Evolutionary conservation across 1,139 yeast genomes (phyloP), one percentile per base, ranked within the genome.

Genomic region (Wickerhamomyces sp.): DNA sequence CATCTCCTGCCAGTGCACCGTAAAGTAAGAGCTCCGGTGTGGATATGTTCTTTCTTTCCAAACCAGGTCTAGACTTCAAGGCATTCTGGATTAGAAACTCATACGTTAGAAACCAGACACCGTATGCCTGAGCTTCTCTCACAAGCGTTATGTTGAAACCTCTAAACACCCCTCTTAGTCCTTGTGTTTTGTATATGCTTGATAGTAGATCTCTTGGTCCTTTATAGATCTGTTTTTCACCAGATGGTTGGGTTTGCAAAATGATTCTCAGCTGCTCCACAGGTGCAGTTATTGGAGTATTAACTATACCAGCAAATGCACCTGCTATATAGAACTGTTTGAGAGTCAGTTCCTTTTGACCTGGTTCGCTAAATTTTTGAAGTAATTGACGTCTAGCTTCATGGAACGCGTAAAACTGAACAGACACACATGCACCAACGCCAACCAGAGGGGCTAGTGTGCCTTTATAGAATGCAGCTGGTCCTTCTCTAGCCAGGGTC

Each of bases 341-440:
- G 38, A 78, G 67, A 38, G 75, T 75, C 47, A 83, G 63, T 39
- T 68, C 68, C 27, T 54, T 52, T 42, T 64, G 66, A 10, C 47
- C 49, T 10, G 44, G 40, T n/a, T 47, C 40, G 10, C 54, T 44
- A 27, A 43, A 52, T 26, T 44, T 44, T 6, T 55, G 46, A 37
- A 77, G 59, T 10, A 84, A 56, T 58, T 78, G 86, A 50, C 94
- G 69, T 58, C 80, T 81, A 31, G 89, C 78, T 58, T 84, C 94
- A 59, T 83, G 89, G 60, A 84, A 85, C 6, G 91, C 95, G 42
- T 96, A 93, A 61, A 84, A 84, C 58, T 82, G 89, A 34, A 90
- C 86, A 7, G 96, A 86, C 26, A 90, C 80, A 71, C 95, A 86
- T 0, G 96, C 96, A 47, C 98, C 98, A 31, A 90, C 94, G 40